These are phyloP conservation scores for Heimioporus sp. DNA, from an alignment of 768 basidiomycete species.

Conservation along the genomic window DNA sequence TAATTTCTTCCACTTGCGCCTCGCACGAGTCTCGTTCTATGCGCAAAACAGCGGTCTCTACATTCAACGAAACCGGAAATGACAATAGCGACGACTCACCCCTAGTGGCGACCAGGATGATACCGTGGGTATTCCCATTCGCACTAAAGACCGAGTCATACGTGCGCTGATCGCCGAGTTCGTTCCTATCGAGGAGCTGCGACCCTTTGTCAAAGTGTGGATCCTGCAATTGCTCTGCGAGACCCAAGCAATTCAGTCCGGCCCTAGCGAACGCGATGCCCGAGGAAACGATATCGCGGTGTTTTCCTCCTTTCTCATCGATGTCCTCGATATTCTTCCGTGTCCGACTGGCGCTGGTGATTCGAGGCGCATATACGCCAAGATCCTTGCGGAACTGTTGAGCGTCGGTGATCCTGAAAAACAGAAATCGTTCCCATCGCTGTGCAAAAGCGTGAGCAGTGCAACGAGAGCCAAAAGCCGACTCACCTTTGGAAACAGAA, in stretches of 20 bases:
- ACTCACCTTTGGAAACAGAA: neutral
- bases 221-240: neutral
- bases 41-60: neutral
- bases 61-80: neutral
- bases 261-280: neutral
- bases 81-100: neutral
- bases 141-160: neutral
- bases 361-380: neutral
- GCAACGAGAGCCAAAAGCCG: no score
- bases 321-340: neutral
- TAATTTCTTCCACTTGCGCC: neutral
- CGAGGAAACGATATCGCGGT: neutral
- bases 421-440: neutral
- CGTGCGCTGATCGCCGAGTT: neutral
- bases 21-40: neutral
- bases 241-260: neutral
- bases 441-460: neutral
- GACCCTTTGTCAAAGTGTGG: neutral
- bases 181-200: neutral
- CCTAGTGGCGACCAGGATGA: neutral
- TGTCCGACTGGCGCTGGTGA: neutral
- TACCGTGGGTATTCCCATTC: neutral
- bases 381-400: neutral
- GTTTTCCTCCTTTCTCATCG: neutral
- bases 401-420: neutral